phyloP scores from a whole-genome alignment of 1,284 basidiomycete species.

The Leccinum angustisporum region DNA sequence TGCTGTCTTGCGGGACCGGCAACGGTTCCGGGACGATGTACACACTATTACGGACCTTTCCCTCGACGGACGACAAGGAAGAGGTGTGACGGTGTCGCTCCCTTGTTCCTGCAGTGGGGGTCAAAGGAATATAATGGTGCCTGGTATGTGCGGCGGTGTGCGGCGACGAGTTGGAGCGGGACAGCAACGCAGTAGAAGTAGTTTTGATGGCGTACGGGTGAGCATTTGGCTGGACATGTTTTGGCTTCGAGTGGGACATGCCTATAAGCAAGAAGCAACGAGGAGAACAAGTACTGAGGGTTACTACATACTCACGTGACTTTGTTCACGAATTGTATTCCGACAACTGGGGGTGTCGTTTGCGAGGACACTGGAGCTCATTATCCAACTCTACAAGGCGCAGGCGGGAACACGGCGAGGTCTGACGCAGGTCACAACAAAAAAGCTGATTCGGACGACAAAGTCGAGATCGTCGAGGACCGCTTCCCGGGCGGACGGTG shows the following conservation, averaged over 20 bases:
- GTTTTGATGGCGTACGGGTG: constrained; percentile 42
- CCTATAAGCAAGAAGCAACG: neutral
- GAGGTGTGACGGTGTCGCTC: constrained; percentile 28
- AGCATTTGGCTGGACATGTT: constrained; percentile 26
- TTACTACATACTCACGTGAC: neutral
- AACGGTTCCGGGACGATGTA: constrained; percentile 15
- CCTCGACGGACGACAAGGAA: constrained; percentile 21
- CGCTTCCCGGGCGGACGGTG: constrained; percentile 35
- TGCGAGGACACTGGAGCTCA: constrained; percentile 68
- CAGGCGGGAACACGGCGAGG: neutral
- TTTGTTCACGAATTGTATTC: neutral
- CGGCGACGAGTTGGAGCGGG: constrained; percentile 37
- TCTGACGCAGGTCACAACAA: constrained; percentile 40
- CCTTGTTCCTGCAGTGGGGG: neutral
- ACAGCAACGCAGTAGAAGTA: constrained; percentile 39
- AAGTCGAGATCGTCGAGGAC: constrained; percentile 57
- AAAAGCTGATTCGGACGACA: constrained; percentile 50
- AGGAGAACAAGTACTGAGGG: neutral
- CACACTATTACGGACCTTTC: neutral
- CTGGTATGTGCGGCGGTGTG: constrained; percentile 24
- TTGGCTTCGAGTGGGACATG: neutral
- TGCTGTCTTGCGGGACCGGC: constrained; percentile 12
- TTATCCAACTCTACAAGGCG: constrained; percentile 75
- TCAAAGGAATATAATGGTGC: constrained; percentile 35
- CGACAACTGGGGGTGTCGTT: constrained; percentile 63